Evolutionary conservation across 305 asterid genomes (phyloP), one percentile per base, ranked within the genome.

Genomic region (Fraxinus albicans): DNA sequence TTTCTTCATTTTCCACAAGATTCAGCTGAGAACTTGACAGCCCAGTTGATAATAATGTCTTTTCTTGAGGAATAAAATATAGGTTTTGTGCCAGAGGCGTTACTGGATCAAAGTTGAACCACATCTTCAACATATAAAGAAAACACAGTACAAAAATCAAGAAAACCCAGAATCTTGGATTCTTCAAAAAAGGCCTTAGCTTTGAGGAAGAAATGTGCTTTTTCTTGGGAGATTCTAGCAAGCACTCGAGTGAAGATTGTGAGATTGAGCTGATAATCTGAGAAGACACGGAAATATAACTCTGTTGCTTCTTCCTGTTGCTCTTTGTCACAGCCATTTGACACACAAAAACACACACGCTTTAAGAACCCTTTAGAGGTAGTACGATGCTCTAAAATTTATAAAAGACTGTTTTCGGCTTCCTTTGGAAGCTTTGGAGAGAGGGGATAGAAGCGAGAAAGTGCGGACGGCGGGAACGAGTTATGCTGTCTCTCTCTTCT

Each of bases 211-310:
- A 12, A 47, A 13, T 47, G 19, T 47, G 58, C 58, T 47, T 47
- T 47, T 47, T 47, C 58, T 47, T 47, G 58, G 19, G 58, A 47
- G 58, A 13, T 47, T 47, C 58, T 13, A 47, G 58, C 58, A 47
- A 47, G 3, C 19, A 47, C 58, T 47, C 58, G 58, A 47, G 58
- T 47, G 58, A 47, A 13, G 58, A 47, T 47, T 47, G 19, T 6
- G 95, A 89, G 73, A 90, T 83, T 4, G 97, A 89, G 87, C 77
- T 86, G 55, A 91, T 90, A 65, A 91, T 88, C 63, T 88, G 91
- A 58, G 97, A 91, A 29, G 94, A 92, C 40, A 91, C 93, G 8
- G 97, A 91, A 65, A 91, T 91, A 89, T 89, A 92, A 55, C 93
- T 87, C 80, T 89, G 93, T 5, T 92, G 93, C 85, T 90, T 88